These are phyloP conservation scores for Penicillium frequentans DNA, from an alignment of 2,329 filamentous ascomycete genomes.

Conservation along the genomic window DNA sequence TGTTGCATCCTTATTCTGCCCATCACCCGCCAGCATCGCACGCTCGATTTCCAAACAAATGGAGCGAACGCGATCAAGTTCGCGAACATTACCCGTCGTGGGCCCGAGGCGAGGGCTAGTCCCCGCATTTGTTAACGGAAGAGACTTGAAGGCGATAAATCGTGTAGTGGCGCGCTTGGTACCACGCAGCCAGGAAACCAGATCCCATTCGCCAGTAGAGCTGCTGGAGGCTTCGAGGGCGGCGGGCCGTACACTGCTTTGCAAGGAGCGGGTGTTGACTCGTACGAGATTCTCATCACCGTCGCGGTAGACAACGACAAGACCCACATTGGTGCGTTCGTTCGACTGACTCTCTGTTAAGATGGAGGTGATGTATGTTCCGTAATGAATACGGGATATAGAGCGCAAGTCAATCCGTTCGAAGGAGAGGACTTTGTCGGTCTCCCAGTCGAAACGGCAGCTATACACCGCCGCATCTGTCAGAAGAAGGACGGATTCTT, in stretches of 20 bases:
- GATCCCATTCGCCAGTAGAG: conserved; percentile 39
- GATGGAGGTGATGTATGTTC: conserved; percentile 88
- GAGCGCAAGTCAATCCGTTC: conserved; percentile 79
- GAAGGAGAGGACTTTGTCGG: conserved; percentile 91
- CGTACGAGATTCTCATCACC: conserved; percentile 70
- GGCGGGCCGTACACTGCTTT: conserved; percentile 55
- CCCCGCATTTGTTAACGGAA: conserved; percentile 36
- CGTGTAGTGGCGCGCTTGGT: conserved; percentile 30
- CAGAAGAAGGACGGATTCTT: conserved; percentile 83
- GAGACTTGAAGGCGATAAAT: conserved; percentile 46
- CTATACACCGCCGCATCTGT: conserved; percentile 84
- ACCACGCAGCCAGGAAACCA: conserved; percentile 43
- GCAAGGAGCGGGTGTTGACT: conserved; percentile 80
- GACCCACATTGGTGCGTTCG: conserved; percentile 76
- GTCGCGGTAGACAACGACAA: conserved; percentile 75
- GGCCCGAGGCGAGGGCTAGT: conserved; percentile 19
- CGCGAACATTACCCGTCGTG: conserved; percentile 35
- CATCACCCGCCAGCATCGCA: conserved; percentile 55
- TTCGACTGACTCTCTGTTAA: conserved; percentile 76
- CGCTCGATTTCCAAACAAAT: conserved; percentile 78
- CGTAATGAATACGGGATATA: conserved; percentile 70
- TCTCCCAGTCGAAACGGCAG: conserved; percentile 90
- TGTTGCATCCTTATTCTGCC: conserved; percentile 36
- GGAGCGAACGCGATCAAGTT: conserved; percentile 56
- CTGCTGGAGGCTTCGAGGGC: conserved; percentile 27